A percentile compares a stretch with the other conserved stretches of the same genome.
phyloP scores from a whole-genome alignment of 2,329 filamentous ascomycete genomes.

The Knufia fluminis region DNA sequence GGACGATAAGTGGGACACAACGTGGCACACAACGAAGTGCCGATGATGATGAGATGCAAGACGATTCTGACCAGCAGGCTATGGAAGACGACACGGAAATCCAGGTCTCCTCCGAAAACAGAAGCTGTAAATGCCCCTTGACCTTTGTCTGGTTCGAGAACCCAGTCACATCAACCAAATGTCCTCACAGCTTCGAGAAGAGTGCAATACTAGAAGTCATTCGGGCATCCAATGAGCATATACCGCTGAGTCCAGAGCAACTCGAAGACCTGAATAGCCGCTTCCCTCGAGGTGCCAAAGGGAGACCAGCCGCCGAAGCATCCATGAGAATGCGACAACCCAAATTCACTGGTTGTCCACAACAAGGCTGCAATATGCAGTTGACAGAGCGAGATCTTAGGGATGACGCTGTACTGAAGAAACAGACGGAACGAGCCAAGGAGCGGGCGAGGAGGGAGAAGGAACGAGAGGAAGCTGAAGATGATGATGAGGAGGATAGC shows the following conservation, averaged over 20 bases:
- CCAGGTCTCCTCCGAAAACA: conserved; percentile 36
- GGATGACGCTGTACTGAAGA: conserved; percentile 31
- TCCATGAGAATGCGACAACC: neutral
- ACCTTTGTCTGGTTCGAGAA: conserved; percentile 38
- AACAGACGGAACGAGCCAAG: conserved; percentile 30
- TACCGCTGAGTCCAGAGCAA: conserved; percentile 22
- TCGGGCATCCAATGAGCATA: conserved; percentile 24
- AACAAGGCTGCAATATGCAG: conserved; percentile 29
- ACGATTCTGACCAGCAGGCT: neutral
- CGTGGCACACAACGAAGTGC: conserved; percentile 20
- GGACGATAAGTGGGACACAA: conserved; percentile 7
- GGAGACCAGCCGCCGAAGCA: neutral
- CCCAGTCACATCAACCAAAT: conserved; percentile 41
- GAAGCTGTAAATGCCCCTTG: conserved; percentile 40
- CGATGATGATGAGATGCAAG: conserved; percentile 1
- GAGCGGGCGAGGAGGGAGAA: conserved; percentile 18
- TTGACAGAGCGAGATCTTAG: conserved; percentile 32
- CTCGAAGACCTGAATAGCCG: conserved; percentile 13
- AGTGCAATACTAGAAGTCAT: conserved; percentile 39
- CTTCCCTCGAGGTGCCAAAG: conserved; percentile 14
- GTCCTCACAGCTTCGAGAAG: conserved; percentile 42
- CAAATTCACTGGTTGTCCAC: conserved; percentile 27
- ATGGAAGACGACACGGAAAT: conserved; percentile 34
- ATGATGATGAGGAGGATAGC: conserved; percentile 18
- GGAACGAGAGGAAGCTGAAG: conserved; percentile 25